Evolutionary conservation across 345 rosid species (phyloP), one percentile per base, ranked within the genome.

Genomic region (Pistacia vera): DNA sequence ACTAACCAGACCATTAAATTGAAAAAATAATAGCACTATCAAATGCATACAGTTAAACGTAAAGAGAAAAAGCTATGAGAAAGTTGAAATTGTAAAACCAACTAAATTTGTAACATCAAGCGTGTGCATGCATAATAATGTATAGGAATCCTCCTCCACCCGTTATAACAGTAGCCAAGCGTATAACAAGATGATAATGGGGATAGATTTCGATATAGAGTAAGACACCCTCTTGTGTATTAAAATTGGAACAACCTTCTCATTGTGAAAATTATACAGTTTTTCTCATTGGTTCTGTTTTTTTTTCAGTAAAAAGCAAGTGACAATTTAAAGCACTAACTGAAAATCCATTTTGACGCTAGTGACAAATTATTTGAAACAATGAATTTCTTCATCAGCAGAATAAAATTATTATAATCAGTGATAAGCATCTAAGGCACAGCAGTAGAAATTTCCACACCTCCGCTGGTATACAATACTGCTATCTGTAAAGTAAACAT

Each of bases 401-500:
- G 33, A 51, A 17, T 2, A 35, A 36, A 71, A 63, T 9, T 35
- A 52, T 41, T 51, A 57, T 28, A 20, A 44, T 66, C 64, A 38
- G 7, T 5, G 4, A 38, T 38, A 38, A 66, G 49, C 57, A 58
- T 22, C 25, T 22, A 22, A 22, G 25, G 25, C 25, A 22, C 25
- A 22, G 25, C 25, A 22, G 25, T 22, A 22, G 25, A 22, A 22
- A 22, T 22, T 22, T 22, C 25, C 25, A 22, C 25, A 22, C 25
- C 25, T 22, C 25, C 25, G 25, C 25, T 22, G 25, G 25, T 22
- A 22, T 22, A 22, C 25, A 49, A 22, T 22, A 22, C 25, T 22
- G 25, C 25, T 22, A 22, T 22, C 25, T 22, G 25, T 22, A 22
- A 95, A 95, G 25, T 22, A 22, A 22, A 22, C 25, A 22, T 22